Evolutionary conservation across 352 stramenopile species (phyloP).

Genomic region (Albugo laibachii): DNA sequence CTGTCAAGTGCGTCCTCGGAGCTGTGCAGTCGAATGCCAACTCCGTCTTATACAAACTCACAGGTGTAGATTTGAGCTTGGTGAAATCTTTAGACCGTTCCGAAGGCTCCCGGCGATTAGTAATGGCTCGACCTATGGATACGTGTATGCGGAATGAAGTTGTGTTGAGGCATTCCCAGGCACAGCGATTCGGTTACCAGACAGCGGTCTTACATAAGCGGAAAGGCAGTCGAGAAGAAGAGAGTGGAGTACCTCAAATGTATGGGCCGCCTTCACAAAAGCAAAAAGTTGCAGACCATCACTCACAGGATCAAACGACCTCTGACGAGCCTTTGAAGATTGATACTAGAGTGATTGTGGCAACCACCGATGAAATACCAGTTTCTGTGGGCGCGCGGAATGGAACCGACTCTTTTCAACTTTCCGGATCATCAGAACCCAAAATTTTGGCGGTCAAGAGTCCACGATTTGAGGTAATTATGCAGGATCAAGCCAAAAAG

Average conservation of each 20-base stretch:
- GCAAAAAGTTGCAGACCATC: constrained; percentile 14
- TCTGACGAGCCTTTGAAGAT: too few species aligned
- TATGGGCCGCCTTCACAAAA: constrained; percentile 1
- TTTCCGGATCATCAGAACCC: constrained; percentile 16
- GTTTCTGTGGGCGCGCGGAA: constrained; percentile 14
- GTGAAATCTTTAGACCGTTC: background rate
- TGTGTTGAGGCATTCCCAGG: background rate
- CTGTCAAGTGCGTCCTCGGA: constrained; percentile 46
- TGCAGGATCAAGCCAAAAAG: constrained; percentile 49
- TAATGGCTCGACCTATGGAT: background rate
- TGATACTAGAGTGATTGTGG: background rate
- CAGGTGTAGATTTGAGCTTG: constrained; percentile 41
- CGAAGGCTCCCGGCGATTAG: background rate
- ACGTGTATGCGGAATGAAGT: background rate
- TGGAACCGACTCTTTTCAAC: constrained; percentile 16
- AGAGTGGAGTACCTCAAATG: background rate
- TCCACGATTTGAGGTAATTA: constrained; percentile 44
- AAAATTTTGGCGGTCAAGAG: constrained; percentile 28
- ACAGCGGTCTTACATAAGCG: background rate
- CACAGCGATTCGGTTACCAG: background rate
- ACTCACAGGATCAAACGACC: background rate
- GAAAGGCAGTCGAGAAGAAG: background rate
- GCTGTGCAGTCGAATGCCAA: constrained; percentile 44
- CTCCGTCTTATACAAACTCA: constrained; percentile 56
- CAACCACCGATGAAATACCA: background rate